These are phyloP conservation scores for Hymenoscyphus infarciens DNA, from an alignment of 2,329 filamentous ascomycete genomes.

Conservation along the genomic window DNA sequence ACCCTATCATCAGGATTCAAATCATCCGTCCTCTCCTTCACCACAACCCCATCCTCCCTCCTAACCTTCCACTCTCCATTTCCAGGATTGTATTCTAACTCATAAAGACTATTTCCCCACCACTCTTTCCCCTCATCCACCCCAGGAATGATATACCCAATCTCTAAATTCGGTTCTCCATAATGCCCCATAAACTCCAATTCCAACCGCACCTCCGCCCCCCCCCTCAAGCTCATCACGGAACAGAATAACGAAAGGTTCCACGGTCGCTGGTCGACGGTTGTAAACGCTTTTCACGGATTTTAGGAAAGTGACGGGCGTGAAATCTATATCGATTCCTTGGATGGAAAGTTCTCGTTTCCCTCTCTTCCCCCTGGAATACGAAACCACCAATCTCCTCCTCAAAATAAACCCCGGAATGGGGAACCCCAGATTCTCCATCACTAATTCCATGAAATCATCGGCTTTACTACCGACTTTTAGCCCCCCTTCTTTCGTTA, in stretches of 20 bases:
- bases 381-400: conserved; percentile 34
- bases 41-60: too few species aligned
- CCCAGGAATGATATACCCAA: conserved; percentile 23
- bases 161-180: conserved; percentile 40
- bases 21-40: too few species aligned
- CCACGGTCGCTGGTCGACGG: conserved; percentile 35
- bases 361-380: conserved; percentile 21
- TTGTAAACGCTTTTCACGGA: conserved; percentile 41
- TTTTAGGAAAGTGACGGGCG: conserved; percentile 40
- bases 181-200: conserved; percentile 49
- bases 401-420: conserved; percentile 41
- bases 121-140: conserved; percentile 8
- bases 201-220: conserved; percentile 36
- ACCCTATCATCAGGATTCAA: too few species aligned
- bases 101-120: conserved; percentile 14
- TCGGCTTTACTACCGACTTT: conserved; percentile 40
- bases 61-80: conserved; percentile 19
- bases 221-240: conserved; percentile 31
- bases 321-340: conserved; percentile 42
- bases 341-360: conserved; percentile 30
- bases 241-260: conserved; percentile 40
- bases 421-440: conserved; percentile 38
- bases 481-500: conserved; percentile 27
- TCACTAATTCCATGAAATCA: conserved; percentile 40
- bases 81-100: conserved; percentile 26